These are phyloP conservation scores for Yamadazyma olivae DNA, from an alignment of 805 yeast species.

Conservation along the genomic window DNA sequence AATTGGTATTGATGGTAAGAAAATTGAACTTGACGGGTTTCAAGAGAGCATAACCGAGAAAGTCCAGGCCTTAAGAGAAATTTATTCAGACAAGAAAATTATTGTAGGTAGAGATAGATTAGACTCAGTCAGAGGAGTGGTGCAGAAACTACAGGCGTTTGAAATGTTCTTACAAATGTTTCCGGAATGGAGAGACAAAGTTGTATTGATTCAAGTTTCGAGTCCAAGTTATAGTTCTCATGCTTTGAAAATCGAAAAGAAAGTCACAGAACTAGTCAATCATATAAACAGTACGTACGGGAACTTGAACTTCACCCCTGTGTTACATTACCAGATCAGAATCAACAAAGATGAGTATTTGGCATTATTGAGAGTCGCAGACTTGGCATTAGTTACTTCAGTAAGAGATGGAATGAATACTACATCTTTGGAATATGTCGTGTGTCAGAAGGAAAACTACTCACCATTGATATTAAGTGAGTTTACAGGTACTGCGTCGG, in stretches of 20 bases:
- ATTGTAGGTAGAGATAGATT: conserved; percentile 93
- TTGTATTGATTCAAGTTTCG: conserved; percentile 88
- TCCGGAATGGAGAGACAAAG: conserved; percentile 88
- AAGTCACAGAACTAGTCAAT: conserved; percentile 78
- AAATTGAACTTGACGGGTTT: conserved; percentile 64
- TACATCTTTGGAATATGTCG: conserved; percentile 87
- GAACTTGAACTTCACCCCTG: conserved; percentile 76
- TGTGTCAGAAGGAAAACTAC: conserved; percentile 71
- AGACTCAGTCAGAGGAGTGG: conserved; percentile 89
- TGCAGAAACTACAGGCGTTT: conserved; percentile 89
- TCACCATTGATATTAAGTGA: conserved; percentile 87
- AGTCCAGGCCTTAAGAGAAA: conserved; percentile 58
- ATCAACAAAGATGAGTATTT: conserved; percentile 84
- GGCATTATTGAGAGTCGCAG: conserved; percentile 86
- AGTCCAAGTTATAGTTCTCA: conserved; percentile 62
- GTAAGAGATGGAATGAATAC: conserved; percentile 97
- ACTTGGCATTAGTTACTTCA: conserved; percentile 82
- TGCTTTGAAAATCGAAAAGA: conserved; percentile 67
- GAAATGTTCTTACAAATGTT: conserved; percentile 84
- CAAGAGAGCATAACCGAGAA: conserved; percentile 51
- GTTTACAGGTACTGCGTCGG: conserved; percentile 84
- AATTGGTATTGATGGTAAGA: conserved; percentile 80
- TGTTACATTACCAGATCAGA: conserved; percentile 89
- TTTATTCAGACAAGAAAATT: conserved; percentile 66
- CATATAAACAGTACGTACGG: conserved; percentile 86